Base-by-base conservation (phyloP, 1,284 basidiomycete species). In the Tilletia indica region DNA sequence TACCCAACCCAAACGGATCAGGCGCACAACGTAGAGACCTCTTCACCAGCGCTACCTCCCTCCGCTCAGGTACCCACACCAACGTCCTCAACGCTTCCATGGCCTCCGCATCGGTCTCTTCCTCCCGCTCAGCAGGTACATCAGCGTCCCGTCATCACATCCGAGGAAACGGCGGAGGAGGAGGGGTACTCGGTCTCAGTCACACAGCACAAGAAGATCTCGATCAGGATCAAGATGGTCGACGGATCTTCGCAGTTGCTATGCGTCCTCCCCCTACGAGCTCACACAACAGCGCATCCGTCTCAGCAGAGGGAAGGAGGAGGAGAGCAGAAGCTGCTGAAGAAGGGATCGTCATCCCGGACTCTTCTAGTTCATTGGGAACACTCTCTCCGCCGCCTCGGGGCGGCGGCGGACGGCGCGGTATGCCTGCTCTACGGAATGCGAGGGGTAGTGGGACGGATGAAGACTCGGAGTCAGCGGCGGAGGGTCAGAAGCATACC, bases 1-100 rank as follows among this genome's bases (percentile, higher is more conserved):
- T 64, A 0, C 61, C 61, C 16, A 42, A 42, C 61, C 19, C 61
- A 16, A 64, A 38, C 11, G 61, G 61, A 38, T 19, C 36, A 25
- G 61, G 61, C 61, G 61, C 61, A 14, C 61, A 64, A 39, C 31
- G 36, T 11, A 25, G 61, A 5, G 61, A 64, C n/a, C 61, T 21
- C 34, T 64, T 64, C n/a, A 34, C 12, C 11, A 54, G 51, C 51
- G 8, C 16, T 54, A 8, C 16, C 19, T n/a, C 19, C 51, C 16
- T 19, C 21, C 51, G 51, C 51, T 8, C 51, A 8, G 21, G 36
- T 9, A 64, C 61, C 4, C 31, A 64, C 34, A 8, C 36, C 16
- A 39, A 39, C n/a, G 34, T 34, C 61, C 31, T 38, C 61, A 42
- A 39, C 4, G 19, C 61, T 42, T 9, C 61, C 34, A 3, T 45